These are phyloP conservation scores for Psilocybe mexicana DNA, from an alignment of 1,284 basidiomycete genomes.

Conservation along the genomic window DNA sequence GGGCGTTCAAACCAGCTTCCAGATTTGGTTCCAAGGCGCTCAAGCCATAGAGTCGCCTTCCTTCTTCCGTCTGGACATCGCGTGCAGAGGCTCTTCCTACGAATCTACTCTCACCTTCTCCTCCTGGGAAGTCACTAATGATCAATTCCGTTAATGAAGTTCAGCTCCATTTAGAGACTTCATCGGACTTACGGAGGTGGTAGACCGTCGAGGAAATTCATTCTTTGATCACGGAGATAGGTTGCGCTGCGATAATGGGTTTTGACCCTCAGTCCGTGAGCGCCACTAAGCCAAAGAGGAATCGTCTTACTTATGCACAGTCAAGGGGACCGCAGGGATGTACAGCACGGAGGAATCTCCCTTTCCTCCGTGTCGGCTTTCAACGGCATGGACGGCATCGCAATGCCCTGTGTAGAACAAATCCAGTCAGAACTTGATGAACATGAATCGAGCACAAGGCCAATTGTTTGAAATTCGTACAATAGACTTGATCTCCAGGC, in stretches of 20 bases:
- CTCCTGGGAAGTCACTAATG: slow-evolving; percentile 72
- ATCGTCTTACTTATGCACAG: slow-evolving; percentile 54
- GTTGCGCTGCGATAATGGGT: slow-evolving; percentile 39
- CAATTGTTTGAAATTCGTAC: slow-evolving; percentile 33
- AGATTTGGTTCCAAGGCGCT: slow-evolving; percentile 12
- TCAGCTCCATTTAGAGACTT: neutral
- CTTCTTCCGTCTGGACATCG: slow-evolving; percentile 43
- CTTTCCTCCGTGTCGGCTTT: slow-evolving; percentile 57
- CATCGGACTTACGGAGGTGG: slow-evolving; percentile 55
- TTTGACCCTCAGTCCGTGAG: neutral
- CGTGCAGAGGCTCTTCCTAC: slow-evolving; percentile 43
- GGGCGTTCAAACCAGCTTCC: slow-evolving; percentile 1
- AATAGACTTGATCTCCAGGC: slow-evolving; percentile 80
- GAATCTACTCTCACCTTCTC: slow-evolving; percentile 67
- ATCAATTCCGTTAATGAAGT: neutral
- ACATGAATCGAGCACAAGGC: neutral
- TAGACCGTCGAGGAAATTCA: slow-evolving; percentile 51
- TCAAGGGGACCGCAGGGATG: slow-evolving; percentile 77
- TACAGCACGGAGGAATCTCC: slow-evolving; percentile 77
- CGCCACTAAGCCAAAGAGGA: neutral
- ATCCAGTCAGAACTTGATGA: neutral
- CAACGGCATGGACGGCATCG: slow-evolving; percentile 75
- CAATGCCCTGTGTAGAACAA: slow-evolving; percentile 49
- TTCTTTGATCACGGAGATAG: slow-evolving; percentile 65
- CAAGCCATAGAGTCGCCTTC: slow-evolving; percentile 28